A percentile compares a stretch with the other conserved stretches of the same genome.
phyloP scores from a whole-genome alignment of 306 rosid species.

The Begonia peltatifolia region DNA sequence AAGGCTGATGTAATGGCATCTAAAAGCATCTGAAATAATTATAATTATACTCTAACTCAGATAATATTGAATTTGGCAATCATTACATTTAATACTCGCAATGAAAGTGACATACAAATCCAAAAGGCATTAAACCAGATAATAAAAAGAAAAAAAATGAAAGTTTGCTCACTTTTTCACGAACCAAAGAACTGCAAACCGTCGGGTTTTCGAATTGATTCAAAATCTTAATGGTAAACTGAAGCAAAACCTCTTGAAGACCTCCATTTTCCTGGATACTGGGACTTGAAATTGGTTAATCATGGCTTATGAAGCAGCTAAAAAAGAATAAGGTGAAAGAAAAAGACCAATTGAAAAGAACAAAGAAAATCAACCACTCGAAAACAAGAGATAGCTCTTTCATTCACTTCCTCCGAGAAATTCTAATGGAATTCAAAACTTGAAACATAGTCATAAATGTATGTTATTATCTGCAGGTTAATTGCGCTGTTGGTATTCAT shows the following conservation, averaged over 20 bases:
- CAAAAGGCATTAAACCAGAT: neutral
- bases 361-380: neutral
- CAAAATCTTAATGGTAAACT: slow-evolving; percentile 53
- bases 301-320: neutral
- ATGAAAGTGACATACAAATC: too few species aligned
- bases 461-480: too few species aligned
- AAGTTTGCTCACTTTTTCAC: slow-evolving; percentile 37
- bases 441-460: too few species aligned
- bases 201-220: slow-evolving; percentile 34
- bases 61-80: neutral
- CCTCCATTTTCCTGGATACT: slow-evolving; percentile 55
- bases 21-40: slow-evolving; percentile 58
- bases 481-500: too few species aligned
- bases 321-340: neutral
- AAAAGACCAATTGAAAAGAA: neutral
- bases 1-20: slow-evolving; percentile 56
- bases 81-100: neutral
- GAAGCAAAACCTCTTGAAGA: slow-evolving; percentile 48
- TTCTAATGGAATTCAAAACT: too few species aligned
- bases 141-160: slow-evolving; percentile 4
- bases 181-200: slow-evolving; percentile 20
- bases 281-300: slow-evolving; percentile 10
- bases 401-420: too few species aligned
- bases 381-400: neutral
- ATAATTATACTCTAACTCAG: too few species aligned